Conservation (phyloP, 352 stramenopile species). For the Phytophthora pinifolia region DNA sequence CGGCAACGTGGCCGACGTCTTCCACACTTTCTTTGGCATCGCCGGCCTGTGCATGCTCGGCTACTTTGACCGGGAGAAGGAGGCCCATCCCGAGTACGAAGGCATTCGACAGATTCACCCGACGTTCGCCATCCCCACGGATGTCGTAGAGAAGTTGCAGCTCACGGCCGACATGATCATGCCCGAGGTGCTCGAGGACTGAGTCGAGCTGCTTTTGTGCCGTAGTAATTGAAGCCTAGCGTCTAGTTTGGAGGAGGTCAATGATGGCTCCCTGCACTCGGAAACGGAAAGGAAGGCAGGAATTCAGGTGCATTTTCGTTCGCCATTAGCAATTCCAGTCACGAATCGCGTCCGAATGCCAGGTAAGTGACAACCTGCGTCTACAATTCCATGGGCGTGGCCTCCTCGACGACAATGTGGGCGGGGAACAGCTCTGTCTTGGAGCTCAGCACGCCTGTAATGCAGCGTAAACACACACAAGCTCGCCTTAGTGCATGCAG, state of each 20-base stretch:
- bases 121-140: constrained; percentile 94
- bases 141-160: constrained; percentile 87
- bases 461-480: constrained; percentile 6
- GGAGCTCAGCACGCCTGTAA: constrained; percentile 62
- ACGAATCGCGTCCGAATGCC: constrained; percentile 15
- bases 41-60: constrained; percentile 93
- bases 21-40: constrained; percentile 99
- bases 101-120: constrained; percentile 92
- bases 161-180: constrained; percentile 78
- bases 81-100: constrained; percentile 50
- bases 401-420: constrained; percentile 69
- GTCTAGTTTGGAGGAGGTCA: constrained; percentile 9
- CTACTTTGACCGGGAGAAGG: constrained; percentile 85
- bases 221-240: not conserved
- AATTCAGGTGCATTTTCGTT: constrained; percentile 34
- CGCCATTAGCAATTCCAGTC: constrained; percentile 23
- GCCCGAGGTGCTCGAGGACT: constrained; percentile 20
- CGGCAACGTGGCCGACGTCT: constrained; percentile 96
- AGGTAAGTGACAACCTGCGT: constrained; percentile 17
- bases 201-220: constrained; percentile 1
- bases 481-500: constrained; percentile 1
- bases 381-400: constrained; percentile 81
- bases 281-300: constrained; percentile 20
- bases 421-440: constrained; percentile 71
- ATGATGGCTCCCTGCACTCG: constrained; percentile 7